Evolutionary conservation across 768 basidiomycete species (phyloP).

Genomic region (Leucocoprinus sp.): DNA sequence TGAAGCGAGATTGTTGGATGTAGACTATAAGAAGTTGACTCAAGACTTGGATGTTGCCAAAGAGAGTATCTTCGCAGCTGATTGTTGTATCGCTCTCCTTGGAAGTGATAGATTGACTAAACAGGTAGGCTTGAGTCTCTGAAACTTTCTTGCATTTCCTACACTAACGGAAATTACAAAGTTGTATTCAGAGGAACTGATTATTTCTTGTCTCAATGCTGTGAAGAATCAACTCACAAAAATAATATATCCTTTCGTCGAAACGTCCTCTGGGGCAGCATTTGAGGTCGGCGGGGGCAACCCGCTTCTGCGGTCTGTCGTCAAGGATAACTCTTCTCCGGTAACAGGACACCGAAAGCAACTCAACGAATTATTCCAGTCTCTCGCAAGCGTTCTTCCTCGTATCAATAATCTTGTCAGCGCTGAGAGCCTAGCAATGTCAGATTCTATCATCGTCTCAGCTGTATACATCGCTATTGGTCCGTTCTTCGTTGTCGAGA

Average conservation of each 20-base stretch:
- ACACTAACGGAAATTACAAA: conserved; percentile 21
- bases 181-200: conserved; percentile 93
- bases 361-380: conserved; percentile 59
- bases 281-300: conserved; percentile 28
- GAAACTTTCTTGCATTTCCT: neutral
- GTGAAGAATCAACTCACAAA: conserved; percentile 76
- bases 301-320: conserved; percentile 44
- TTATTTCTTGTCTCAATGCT: conserved; percentile 65
- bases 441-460: conserved; percentile 86
- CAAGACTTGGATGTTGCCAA: conserved; percentile 50
- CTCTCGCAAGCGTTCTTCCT: conserved; percentile 62
- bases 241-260: conserved; percentile 81
- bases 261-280: conserved; percentile 43
- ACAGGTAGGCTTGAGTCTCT: conserved; percentile 47
- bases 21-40: conserved; percentile 40
- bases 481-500: conserved; percentile 87
- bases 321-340: conserved; percentile 35
- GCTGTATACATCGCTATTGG: conserved; percentile 90
- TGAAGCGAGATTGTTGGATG: conserved; percentile 12
- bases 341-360: conserved; percentile 12
- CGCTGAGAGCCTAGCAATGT: conserved; percentile 69
- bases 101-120: conserved; percentile 76
- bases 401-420: conserved; percentile 68
- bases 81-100: conserved; percentile 73
- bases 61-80: conserved; percentile 75